These are phyloP conservation scores for Articulospora tetracladia DNA, from an alignment of 495 filamentous ascomycete species.

Conservation along the genomic window DNA sequence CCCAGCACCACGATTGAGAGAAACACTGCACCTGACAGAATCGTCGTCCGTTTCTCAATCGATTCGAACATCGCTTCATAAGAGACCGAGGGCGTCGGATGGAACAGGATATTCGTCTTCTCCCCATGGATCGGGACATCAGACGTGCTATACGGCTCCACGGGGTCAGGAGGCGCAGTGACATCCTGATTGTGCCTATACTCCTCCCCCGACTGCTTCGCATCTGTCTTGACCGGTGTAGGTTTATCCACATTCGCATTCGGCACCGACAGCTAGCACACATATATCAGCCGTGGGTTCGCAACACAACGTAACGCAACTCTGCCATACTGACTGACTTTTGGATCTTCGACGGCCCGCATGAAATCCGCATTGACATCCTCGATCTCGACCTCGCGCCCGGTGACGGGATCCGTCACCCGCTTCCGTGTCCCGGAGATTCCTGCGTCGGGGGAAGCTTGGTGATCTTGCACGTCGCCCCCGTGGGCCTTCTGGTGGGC, in stretches of 20 bases:
- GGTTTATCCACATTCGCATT: conserved; percentile 82
- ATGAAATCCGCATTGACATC: conserved; percentile 69
- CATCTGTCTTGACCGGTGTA: conserved; percentile 45
- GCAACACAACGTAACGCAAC: not conserved
- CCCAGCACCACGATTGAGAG: conserved; percentile 73
- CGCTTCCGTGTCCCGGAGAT: conserved; percentile 48
- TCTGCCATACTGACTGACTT: conserved; percentile 37
- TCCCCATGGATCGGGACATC: conserved; percentile 95
- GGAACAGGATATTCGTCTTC: conserved; percentile 93
- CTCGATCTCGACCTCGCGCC: conserved; percentile 80
- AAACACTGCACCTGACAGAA: conserved; percentile 64
- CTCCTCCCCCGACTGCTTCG: conserved; percentile 55
- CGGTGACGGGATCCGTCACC: conserved; percentile 85
- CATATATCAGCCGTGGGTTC: conserved; percentile 56
- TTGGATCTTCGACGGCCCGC: conserved; percentile 65
- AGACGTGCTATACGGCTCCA: conserved; percentile 72
- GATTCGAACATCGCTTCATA: conserved; percentile 80
- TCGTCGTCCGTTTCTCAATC: conserved; percentile 67
- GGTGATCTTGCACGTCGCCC: conserved; percentile 37
- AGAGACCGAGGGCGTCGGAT: conserved; percentile 83
- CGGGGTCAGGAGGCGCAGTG: conserved; percentile 85
- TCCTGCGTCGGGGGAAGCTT: conserved; percentile 35
- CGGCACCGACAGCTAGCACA: conserved; percentile 66
- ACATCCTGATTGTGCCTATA: conserved; percentile 85
- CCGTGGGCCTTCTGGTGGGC: conserved; percentile 39